phyloP scores from a whole-genome alignment of 257 asterid species.

The Anisodus tanguticus region DNA sequence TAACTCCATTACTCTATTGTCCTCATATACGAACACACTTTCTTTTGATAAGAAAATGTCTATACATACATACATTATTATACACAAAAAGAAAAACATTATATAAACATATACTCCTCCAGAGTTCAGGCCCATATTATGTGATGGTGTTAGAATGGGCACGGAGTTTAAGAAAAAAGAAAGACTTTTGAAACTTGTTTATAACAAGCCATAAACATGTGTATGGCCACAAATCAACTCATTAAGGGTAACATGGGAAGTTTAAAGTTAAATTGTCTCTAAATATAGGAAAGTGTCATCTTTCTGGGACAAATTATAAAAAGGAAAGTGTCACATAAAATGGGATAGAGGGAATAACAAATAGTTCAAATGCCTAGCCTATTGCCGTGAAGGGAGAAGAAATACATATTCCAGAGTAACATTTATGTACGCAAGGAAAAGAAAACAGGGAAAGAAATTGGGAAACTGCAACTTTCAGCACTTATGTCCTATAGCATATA shows the following conservation, averaged over 20 bases:
- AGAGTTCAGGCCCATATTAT: not conserved
- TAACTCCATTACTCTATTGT: too few species aligned
- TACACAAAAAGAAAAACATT: not conserved
- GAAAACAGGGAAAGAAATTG: not conserved
- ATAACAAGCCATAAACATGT: not conserved
- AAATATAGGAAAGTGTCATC: not conserved
- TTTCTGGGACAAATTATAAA: not conserved
- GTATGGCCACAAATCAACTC: not conserved
- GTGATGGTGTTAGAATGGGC: not conserved
- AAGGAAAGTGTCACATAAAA: not conserved
- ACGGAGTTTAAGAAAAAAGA: not conserved
- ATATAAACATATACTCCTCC: not conserved
- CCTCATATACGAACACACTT: not conserved
- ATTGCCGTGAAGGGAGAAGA: not conserved
- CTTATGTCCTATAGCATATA: not conserved
- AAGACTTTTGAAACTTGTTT: not conserved
- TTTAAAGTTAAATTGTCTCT: not conserved
- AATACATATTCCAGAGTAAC: not conserved
- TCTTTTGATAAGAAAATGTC: slow-evolving; percentile 11
- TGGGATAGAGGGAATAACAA: not conserved
- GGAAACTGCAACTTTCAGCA: slow-evolving; percentile 18
- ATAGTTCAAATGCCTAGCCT: not conserved
- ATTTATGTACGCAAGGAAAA: not conserved
- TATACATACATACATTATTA: not conserved
- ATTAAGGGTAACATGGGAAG: not conserved